Conservation (phyloP, 139 green algal species). For the Astrephomene gubernaculifera region DNA sequence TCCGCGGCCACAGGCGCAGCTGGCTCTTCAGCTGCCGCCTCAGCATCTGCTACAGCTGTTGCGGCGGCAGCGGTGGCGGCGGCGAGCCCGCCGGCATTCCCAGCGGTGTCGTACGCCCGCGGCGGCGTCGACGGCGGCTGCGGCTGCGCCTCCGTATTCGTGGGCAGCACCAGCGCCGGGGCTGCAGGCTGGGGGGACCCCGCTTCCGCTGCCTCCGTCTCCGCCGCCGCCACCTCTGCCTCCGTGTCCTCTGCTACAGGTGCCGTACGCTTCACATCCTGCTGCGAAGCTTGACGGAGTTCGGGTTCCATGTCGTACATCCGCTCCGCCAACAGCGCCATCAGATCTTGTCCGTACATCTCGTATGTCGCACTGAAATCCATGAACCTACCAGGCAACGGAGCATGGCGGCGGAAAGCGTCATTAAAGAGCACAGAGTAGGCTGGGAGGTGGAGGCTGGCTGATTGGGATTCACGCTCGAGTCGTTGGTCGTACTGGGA, state of each 20-base stretch:
- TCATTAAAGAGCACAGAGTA: background rate
- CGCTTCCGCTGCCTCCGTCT: background rate
- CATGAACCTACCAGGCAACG: background rate
- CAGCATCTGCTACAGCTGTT: background rate
- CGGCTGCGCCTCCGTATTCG: background rate
- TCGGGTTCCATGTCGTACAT: background rate
- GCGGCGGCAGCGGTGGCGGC: background rate
- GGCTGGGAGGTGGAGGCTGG: background rate
- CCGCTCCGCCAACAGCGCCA: constrained; percentile 15
- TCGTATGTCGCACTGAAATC: constrained; percentile 20
- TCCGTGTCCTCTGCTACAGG: too few relatives aligned
- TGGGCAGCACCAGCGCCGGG: background rate
- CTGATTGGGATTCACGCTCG: background rate
- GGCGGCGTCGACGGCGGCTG: background rate
- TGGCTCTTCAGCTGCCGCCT: too few relatives aligned
- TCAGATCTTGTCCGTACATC: constrained; percentile 12
- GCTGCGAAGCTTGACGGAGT: too few relatives aligned
- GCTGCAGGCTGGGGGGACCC: background rate
- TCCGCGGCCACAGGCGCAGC: background rate
- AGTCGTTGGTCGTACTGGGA: background rate
- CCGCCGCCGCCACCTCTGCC: background rate
- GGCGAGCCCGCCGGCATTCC: background rate
- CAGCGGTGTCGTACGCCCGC: background rate
- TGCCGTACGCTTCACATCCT: too few relatives aligned
- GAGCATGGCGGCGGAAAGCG: background rate